Evolutionary conservation across 768 basidiomycete genomes (phyloP).

Genomic region (Pisolithus sp.): DNA sequence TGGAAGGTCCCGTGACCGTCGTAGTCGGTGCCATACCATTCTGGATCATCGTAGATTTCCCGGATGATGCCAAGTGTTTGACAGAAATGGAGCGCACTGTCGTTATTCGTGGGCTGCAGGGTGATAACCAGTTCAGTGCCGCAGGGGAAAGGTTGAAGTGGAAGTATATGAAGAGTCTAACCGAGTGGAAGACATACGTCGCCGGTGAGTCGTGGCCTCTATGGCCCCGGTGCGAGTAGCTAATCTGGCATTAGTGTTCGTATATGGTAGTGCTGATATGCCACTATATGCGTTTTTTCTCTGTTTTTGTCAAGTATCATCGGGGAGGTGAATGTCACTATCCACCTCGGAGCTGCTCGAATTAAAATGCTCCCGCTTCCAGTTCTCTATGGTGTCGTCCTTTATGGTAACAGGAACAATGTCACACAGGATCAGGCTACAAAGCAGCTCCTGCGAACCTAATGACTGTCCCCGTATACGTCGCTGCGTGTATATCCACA

Average conservation of each 20-base stretch:
- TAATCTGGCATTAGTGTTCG: slow-evolving; percentile 37
- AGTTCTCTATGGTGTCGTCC: slow-evolving; percentile 33
- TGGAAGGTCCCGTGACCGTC: no score
- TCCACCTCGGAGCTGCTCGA: background rate
- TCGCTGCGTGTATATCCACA: slow-evolving; percentile 60
- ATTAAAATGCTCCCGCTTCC: background rate
- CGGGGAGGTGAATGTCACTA: slow-evolving; percentile 40
- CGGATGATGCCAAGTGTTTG: no score
- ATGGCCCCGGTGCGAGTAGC: background rate
- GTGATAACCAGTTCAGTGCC: slow-evolving; percentile 66
- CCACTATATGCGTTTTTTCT: slow-evolving; percentile 77
- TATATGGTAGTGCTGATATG: slow-evolving; percentile 52
- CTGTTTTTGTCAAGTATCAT: slow-evolving; percentile 78
- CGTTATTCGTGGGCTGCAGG: slow-evolving; percentile 58
- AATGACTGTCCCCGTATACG: slow-evolving; percentile 72
- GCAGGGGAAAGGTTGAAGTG: slow-evolving; percentile 55
- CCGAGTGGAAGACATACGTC: slow-evolving; percentile 74
- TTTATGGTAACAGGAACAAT: background rate
- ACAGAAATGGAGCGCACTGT: slow-evolving; percentile 57
- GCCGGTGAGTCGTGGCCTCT: slow-evolving; percentile 8
- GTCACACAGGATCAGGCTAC: slow-evolving; percentile 38
- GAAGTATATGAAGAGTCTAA: slow-evolving; percentile 56
- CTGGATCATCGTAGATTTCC: no score
- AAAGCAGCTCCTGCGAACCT: slow-evolving; percentile 69
- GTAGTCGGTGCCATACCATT: no score